Percentiles rank a stretch among this genome's conserved stretches.
phyloP scores from a whole-genome alignment of 306 rosid species.

The Oemleria cerasiformis region DNA sequence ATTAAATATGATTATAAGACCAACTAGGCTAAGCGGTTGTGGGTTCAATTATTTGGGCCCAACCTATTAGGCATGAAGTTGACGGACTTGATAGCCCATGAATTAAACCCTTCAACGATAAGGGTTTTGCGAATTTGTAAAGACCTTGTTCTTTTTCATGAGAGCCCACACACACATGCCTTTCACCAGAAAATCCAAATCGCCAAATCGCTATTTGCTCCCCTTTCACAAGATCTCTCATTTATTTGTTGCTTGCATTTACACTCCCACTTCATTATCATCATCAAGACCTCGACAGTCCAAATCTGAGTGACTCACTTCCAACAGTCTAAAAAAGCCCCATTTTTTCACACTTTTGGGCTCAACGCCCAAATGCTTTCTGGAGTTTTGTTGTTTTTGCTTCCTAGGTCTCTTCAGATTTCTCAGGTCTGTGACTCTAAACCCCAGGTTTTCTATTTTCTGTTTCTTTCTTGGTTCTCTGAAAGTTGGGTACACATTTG shows the following conservation, averaged over 20 bases:
- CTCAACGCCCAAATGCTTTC: constrained; percentile 29
- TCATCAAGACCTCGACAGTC: not conserved
- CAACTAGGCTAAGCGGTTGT: too few relatives aligned
- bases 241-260: not conserved
- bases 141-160: not conserved
- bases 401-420: constrained; percentile 16
- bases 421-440: constrained; percentile 26
- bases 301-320: not conserved
- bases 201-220: not conserved
- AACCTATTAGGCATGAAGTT: not conserved
- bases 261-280: not conserved
- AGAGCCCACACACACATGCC: constrained; percentile 9
- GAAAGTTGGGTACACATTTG: not conserved
- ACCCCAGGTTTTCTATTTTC: constrained; percentile 23
- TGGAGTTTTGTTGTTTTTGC: constrained; percentile 5
- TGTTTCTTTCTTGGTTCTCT: not conserved
- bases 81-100: not conserved
- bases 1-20: too few relatives aligned
- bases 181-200: not conserved
- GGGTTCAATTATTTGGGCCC: not conserved
- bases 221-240: not conserved
- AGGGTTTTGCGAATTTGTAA: not conserved
- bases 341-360: constrained; percentile 22
- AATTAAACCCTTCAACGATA: not conserved
- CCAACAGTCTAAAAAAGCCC: not conserved